Percentiles rank a stretch among this genome's conserved stretches.
These are phyloP conservation scores for Monosporascus cannonballus DNA, from an alignment of 2,329 filamentous ascomycete genomes.

Conservation along the genomic window DNA sequence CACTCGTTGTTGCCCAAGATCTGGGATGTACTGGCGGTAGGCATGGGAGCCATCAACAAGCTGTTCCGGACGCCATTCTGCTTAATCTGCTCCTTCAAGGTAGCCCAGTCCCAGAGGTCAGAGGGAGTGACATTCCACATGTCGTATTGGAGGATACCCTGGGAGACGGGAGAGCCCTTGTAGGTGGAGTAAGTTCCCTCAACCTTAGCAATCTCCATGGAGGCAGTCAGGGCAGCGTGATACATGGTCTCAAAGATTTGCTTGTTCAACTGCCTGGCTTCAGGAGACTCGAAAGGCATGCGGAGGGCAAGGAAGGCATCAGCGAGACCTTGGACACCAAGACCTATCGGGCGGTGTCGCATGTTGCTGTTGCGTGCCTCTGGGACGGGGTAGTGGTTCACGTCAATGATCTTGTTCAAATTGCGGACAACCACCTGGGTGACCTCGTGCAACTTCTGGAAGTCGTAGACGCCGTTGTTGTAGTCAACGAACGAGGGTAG, in stretches of 20 bases:
- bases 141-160: conserved; percentile 95
- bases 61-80: conserved; percentile 94
- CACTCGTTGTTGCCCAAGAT: conserved; percentile 99
- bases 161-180: conserved; percentile 85
- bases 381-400: conserved; percentile 96
- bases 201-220: conserved; percentile 76
- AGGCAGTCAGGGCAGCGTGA: conserved; percentile 87
- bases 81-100: conserved; percentile 84
- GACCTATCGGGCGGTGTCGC: conserved; percentile 90
- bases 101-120: conserved; percentile 93
- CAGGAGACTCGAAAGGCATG: conserved; percentile 92
- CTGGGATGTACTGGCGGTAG: conserved; percentile 93
- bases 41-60: conserved; percentile 92
- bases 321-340: conserved; percentile 95
- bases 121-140: conserved; percentile 96
- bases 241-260: conserved; percentile 99
- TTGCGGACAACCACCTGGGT: conserved; percentile 89
- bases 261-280: conserved; percentile 89
- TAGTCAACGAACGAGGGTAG: conserved; percentile 89
- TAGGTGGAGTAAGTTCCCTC: conserved; percentile 85
- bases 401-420: conserved; percentile 95
- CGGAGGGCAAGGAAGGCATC: conserved; percentile 97
- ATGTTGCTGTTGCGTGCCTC: conserved; percentile 96
- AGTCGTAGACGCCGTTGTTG: conserved; percentile 79
- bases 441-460: conserved; percentile 93